These are phyloP conservation scores for Trypanosoma avium DNA, from an alignment of 208 protist genomes.

Conservation along the genomic window DNA sequence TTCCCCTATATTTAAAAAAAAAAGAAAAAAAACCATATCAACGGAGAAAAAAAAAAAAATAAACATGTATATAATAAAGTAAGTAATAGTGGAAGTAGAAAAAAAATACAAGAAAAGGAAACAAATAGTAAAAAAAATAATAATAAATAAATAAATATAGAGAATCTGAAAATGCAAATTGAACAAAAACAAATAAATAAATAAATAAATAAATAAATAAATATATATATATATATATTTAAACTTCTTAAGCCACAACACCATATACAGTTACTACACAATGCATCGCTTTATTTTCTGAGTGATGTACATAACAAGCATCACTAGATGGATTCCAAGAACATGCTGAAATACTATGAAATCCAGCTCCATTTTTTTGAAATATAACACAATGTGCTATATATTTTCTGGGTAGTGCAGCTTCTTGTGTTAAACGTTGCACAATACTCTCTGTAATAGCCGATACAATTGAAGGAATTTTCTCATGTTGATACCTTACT, in stretches of 20 bases:
- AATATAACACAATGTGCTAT: slow-evolving; percentile 81
- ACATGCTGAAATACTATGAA: slow-evolving; percentile 79
- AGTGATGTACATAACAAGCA: slow-evolving; percentile 75
- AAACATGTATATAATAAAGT: background rate
- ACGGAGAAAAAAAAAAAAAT: background rate
- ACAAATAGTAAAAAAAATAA: background rate
- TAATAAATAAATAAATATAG: background rate
- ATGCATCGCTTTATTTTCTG: slow-evolving; percentile 81
- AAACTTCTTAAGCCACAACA: slow-evolving; percentile 30
- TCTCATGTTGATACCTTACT: slow-evolving; percentile 67
- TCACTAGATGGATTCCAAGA: slow-evolving; percentile 91
- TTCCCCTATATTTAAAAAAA: background rate
- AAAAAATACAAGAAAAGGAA: background rate
- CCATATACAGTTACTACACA: slow-evolving; percentile 89
- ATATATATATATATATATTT: slow-evolving; percentile 1
- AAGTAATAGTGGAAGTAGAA: background rate
- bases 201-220: slow-evolving; percentile 15
- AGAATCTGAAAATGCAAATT: too few species aligned
- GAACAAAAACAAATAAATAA: background rate
- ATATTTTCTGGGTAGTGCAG: slow-evolving; percentile 91
- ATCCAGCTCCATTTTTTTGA: slow-evolving; percentile 89
- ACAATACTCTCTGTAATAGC: slow-evolving; percentile 74
- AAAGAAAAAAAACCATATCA: background rate
- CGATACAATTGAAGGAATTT: slow-evolving; percentile 55
- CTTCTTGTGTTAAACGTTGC: slow-evolving; percentile 77